phyloP scores from a whole-genome alignment of 306 rosid genomes.

The Prunus fruticosa region DNA sequence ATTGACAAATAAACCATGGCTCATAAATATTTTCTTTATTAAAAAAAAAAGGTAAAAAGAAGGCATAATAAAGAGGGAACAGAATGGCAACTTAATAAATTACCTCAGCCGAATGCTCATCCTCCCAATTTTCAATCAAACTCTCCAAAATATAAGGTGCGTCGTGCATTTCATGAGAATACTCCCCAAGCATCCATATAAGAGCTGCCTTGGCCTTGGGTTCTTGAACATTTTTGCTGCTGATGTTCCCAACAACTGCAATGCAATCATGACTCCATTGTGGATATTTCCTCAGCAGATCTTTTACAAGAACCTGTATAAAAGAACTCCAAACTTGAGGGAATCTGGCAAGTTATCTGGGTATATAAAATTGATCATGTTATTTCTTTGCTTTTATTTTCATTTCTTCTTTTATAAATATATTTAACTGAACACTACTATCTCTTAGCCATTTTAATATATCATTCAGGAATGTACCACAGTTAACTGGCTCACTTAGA shows the following conservation, averaged over 20 bases:
- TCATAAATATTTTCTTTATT: neutral
- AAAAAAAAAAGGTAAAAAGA: neutral
- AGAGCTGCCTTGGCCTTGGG: slow-evolving; percentile 99
- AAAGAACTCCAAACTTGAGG: slow-evolving; percentile 31
- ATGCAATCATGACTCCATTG: slow-evolving; percentile 99
- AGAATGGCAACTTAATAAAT: slow-evolving; percentile 1
- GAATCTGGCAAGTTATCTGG: slow-evolving; percentile 9
- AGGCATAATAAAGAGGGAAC: neutral
- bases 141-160: slow-evolving; percentile 91
- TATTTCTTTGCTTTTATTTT: neutral
- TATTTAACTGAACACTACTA: neutral
- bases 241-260: slow-evolving; percentile 97
- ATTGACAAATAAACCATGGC: neutral
- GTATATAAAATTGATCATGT: slow-evolving; percentile 11
- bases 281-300: slow-evolving; percentile 93
- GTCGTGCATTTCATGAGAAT: slow-evolving; percentile 94
- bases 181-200: slow-evolving; percentile 99
- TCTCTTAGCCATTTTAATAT: neutral
- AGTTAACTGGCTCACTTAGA: slow-evolving; percentile 17
- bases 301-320: slow-evolving; percentile 93
- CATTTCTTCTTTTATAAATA: neutral
- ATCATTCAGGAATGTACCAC: slow-evolving; percentile 4
- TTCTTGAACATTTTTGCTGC: slow-evolving; percentile 96
- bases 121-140: slow-evolving; percentile 92
- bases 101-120: slow-evolving; percentile 95